Evolutionary conservation across 495 filamentous ascomycete species (phyloP).

Genomic region (Neurospora sp.): DNA sequence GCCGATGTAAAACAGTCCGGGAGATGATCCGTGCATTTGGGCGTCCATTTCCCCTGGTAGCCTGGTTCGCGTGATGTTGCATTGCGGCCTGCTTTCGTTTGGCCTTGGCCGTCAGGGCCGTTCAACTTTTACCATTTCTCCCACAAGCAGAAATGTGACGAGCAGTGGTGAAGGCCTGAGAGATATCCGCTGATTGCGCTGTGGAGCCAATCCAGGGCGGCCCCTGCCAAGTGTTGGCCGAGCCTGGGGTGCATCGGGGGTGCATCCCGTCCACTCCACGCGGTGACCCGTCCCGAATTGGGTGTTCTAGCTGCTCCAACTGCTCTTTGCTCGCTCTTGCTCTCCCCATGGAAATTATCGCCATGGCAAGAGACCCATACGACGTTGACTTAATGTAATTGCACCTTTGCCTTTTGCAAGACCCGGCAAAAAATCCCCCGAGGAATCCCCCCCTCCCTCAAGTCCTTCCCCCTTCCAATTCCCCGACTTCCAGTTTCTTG

Average conservation of each 20-base stretch:
- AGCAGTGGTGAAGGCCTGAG: not conserved
- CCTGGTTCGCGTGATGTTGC: not conserved
- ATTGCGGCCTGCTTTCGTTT: not conserved
- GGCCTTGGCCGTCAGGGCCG: not conserved
- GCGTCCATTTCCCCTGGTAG: not conserved
- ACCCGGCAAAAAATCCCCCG: not conserved
- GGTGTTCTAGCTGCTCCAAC: not conserved
- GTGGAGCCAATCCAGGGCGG: not conserved
- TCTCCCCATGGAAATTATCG: not conserved
- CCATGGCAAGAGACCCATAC: not conserved
- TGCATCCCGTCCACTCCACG: not conserved
- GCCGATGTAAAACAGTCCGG: not conserved
- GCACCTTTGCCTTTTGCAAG: not conserved
- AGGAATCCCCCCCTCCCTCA: not conserved
- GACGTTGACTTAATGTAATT: not conserved
- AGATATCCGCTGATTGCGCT: not conserved
- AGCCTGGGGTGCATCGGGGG: not conserved
- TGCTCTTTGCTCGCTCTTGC: not conserved
- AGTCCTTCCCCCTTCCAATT: not conserved
- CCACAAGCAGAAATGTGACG: not conserved
- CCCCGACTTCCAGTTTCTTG: not conserved
- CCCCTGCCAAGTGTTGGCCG: not conserved
- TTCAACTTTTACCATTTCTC: not conserved
- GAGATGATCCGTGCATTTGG: not conserved
- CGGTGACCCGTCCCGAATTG: not conserved